Conservation (phyloP, 257 asterid species). For the Leonotis leonurus region DNA sequence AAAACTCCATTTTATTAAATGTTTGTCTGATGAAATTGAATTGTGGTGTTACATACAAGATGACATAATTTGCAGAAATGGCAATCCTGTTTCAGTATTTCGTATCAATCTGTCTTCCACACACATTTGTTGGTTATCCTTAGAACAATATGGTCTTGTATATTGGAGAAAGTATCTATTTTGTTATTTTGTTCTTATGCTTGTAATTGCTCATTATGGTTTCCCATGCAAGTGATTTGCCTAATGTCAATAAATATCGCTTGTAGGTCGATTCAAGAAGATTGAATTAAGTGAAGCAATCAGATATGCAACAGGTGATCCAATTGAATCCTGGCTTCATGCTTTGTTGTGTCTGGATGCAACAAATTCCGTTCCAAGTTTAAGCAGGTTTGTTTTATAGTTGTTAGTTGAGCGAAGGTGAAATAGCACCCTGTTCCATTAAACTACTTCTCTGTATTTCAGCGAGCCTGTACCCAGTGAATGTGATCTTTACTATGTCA, state of each 20-base stretch:
- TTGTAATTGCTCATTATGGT: not conserved
- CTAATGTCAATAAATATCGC: constrained; percentile 9
- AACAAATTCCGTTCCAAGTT: constrained; percentile 54
- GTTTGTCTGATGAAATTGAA: not conserved
- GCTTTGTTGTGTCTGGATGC: constrained; percentile 83
- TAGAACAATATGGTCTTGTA: not conserved
- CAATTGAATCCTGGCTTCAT: constrained; percentile 85
- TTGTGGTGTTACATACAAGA: not conserved
- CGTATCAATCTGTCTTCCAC: not conserved
- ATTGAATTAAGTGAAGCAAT: constrained; percentile 86
- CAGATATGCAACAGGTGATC: constrained; percentile 95
- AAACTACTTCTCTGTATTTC: constrained; percentile 17
- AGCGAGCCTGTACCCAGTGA: constrained; percentile 73
- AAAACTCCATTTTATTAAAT: not conserved
- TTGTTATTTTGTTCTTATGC: not conserved
- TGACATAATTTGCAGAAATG: not conserved
- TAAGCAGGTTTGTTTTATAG: constrained; percentile 46
- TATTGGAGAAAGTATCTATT: not conserved
- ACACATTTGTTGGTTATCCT: not conserved
- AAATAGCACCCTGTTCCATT: constrained; percentile 1
- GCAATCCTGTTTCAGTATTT: not conserved
- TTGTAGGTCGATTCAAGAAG: constrained; percentile 84
- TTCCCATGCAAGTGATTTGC: constrained; percentile 8
- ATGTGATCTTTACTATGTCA: constrained; percentile 90
- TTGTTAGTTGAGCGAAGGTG: constrained; percentile 3